A percentile compares a stretch with the other conserved stretches of the same genome.
phyloP scores from a whole-genome alignment of 352 stramenopile genomes.

The Plasmopara muralis region DNA sequence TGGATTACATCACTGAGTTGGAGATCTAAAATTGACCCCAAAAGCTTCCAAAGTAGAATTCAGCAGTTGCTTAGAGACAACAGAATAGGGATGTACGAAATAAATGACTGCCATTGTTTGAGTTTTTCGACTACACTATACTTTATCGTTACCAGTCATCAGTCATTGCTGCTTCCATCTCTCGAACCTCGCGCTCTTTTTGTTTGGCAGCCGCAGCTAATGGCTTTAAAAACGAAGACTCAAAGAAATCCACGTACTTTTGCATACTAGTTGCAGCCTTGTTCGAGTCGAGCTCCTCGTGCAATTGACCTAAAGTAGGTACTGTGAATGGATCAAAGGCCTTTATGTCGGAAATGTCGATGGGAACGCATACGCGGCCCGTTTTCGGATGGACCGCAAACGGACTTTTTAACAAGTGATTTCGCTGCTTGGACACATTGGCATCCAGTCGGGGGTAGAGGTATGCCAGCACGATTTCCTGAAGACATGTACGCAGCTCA shows the following conservation, averaged over 20 bases:
- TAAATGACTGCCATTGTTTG: too few relatives aligned
- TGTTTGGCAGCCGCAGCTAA: slow-evolving; percentile 51
- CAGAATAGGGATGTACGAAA: too few relatives aligned
- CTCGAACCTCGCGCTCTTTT: slow-evolving; percentile 62
- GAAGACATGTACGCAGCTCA: slow-evolving; percentile 85
- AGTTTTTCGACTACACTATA: background rate
- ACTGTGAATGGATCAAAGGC: slow-evolving; percentile 82
- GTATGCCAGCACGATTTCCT: slow-evolving; percentile 95
- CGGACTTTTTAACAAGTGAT: slow-evolving; percentile 99
- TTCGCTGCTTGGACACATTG: slow-evolving; percentile 99
- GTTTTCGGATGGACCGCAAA: slow-evolving; percentile 99
- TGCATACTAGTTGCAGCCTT: slow-evolving; percentile 55
- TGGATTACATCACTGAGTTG: background rate
- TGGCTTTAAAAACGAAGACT: slow-evolving; percentile 64
- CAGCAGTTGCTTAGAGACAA: too few relatives aligned
- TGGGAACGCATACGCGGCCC: slow-evolving; percentile 96
- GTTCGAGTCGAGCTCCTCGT: slow-evolving; percentile 77
- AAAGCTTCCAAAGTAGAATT: too few relatives aligned
- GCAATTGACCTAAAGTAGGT: slow-evolving; percentile 74
- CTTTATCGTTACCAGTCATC: slow-evolving; percentile 58
- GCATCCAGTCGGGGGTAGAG: slow-evolving; percentile 98
- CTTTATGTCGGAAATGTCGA: slow-evolving; percentile 80
- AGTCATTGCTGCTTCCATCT: slow-evolving; percentile 64
- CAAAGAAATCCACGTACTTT: slow-evolving; percentile 67
- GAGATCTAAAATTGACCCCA: too few relatives aligned